Conservation (phyloP, 2,329 filamentous ascomycete genomes). For the Ceratocystis cubensis region DNA sequence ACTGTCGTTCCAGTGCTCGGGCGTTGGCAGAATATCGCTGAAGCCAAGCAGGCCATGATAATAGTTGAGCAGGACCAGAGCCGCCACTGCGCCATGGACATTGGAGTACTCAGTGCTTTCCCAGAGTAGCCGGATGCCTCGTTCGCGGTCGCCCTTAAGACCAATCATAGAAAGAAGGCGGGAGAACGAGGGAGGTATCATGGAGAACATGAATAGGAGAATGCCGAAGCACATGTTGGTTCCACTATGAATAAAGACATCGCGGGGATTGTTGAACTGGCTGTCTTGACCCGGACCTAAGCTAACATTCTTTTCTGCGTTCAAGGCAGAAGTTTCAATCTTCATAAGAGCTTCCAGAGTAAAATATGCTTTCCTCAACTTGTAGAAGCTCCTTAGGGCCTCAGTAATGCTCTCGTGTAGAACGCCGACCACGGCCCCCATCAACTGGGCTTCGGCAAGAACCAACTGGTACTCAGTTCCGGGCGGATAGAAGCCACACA, state of each 20-base stretch:
- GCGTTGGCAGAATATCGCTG: constrained; percentile 69
- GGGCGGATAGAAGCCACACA: constrained; percentile 52
- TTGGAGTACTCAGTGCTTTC: constrained; percentile 74
- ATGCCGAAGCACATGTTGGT: constrained; percentile 83
- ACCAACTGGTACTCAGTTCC: constrained; percentile 81
- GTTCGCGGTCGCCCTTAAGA: constrained; percentile 75
- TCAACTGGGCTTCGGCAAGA: constrained; percentile 73
- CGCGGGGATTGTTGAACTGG: constrained; percentile 48
- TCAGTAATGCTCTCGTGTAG: constrained; percentile 89
- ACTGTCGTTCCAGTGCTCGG: constrained; percentile 40
- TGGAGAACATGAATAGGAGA: constrained; percentile 73
- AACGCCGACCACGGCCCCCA: constrained; percentile 77
- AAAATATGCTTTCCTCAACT: constrained; percentile 75
- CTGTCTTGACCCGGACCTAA: neutral
- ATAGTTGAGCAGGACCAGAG: constrained; percentile 67
- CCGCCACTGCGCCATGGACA: constrained; percentile 83
- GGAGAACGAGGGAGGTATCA: constrained; percentile 85
- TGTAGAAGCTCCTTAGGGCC: constrained; percentile 83
- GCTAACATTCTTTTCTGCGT: constrained; percentile 15
- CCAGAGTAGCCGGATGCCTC: constrained; percentile 80
- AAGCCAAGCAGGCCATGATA: constrained; percentile 80
- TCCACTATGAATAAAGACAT: constrained; percentile 81
- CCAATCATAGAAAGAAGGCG: constrained; percentile 77
- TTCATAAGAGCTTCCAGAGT: constrained; percentile 69
- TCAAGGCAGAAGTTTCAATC: constrained; percentile 47